Evolutionary conservation across 305 asterid species (phyloP), one percentile per base, ranked within the genome.

Genomic region (Petunia hybrid): DNA sequence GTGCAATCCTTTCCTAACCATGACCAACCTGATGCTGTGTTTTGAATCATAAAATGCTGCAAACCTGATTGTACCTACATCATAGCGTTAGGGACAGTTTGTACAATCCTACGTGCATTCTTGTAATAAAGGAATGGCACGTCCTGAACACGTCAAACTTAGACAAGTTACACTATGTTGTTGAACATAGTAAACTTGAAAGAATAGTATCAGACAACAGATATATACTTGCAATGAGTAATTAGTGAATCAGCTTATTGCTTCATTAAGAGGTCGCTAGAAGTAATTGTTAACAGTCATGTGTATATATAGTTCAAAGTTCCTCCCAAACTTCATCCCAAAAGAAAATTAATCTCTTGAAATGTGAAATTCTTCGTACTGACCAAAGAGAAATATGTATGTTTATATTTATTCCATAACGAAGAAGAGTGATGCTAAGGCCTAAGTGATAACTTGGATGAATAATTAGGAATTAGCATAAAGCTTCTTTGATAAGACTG

Each of bases 81-180:
- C 3, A 45, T 6, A 71, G 4, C 43, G 31, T 31, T 46, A 48
- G 61, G 41, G 41, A 13, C 43, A 71, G 43, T 70, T 46, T 39
- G 77, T 46, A 46, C 61, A 5, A 31, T 46, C 22, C n/a, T 5
- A 42, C 6, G 60, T 8, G 3, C 48, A 46, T 46, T 36, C 77
- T 71, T 46, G 61, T 71, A 71, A 71, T 5, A 2, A 71, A 46
- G 61, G 55, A 70, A 5, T 56, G 12, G 3, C 61, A 71, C 36
- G 13, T 71, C 77, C 61, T 71, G 41, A 46, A 71, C 10, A 5
- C 48, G 61, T 46, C 61, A 46, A 45, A 22, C 61, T 71, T 22
- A 48, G n/a, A 46, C 22, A 46, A 71, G 31, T 31, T 46, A 55
- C 77, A 35, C 41, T 31, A 70, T 46, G 43, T 48, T 71, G 77